phyloP scores from a whole-genome alignment of 257 asterid genomes.

The Salvia miltiorrhiza region DNA sequence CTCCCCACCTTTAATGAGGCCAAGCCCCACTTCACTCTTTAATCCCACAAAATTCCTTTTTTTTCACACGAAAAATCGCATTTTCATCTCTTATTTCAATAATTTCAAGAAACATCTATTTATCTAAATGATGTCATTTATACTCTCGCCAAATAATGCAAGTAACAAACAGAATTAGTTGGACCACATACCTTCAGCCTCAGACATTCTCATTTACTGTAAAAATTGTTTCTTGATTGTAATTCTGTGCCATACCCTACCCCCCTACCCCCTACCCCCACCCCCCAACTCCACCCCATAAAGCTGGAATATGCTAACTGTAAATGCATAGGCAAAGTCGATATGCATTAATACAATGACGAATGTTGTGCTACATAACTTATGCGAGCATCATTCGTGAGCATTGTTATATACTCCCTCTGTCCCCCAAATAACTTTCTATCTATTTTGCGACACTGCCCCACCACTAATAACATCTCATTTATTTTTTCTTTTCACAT shows the following conservation, averaged over 20 bases:
- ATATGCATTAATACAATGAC: background rate
- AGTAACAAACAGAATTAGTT: background rate
- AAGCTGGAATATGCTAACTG: slow-evolving; percentile 2
- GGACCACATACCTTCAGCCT: no score
- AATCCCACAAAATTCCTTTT: slow-evolving; percentile 13
- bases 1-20: slow-evolving; percentile 25
- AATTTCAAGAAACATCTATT: background rate
- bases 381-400: no score
- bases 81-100: background rate
- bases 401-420: no score
- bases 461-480: no score
- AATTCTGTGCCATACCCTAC: background rate
- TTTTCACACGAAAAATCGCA: background rate
- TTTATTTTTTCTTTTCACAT: no score
- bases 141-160: background rate
- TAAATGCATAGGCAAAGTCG: slow-evolving; percentile 8
- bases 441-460: no score
- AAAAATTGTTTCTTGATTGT: slow-evolving; percentile 6
- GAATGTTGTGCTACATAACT: no score
- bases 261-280: background rate
- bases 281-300: background rate
- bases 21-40: slow-evolving; percentile 14
- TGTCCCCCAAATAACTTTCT: no score
- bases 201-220: no score
- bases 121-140: background rate